These are phyloP conservation scores for Elongisporangium anandrum DNA, from an alignment of 352 stramenopile genomes.

Conservation along the genomic window DNA sequence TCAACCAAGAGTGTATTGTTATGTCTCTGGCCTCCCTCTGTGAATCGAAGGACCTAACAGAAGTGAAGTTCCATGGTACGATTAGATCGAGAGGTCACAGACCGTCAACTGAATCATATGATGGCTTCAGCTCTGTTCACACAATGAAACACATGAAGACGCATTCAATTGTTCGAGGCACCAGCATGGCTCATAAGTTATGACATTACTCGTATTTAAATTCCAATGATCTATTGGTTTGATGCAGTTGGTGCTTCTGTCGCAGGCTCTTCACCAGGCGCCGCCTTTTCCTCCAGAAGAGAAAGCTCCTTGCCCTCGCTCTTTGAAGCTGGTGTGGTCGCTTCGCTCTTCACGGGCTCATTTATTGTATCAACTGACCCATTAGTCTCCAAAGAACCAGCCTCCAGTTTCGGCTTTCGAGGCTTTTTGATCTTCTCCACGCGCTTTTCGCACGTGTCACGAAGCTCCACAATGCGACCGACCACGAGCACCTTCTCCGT, in stretches of 20 bases:
- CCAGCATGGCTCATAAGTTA: not conserved
- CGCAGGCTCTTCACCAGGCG: not conserved
- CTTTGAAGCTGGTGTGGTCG: too few relatives aligned
- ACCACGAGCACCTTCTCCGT: constrained; percentile 46
- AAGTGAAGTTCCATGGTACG: too few relatives aligned
- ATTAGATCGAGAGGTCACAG: too few relatives aligned
- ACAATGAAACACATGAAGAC: too few relatives aligned
- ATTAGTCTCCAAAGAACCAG: not conserved
- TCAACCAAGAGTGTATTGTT: too few relatives aligned
- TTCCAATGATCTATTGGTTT: not conserved
- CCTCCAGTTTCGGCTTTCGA: constrained; percentile 14
- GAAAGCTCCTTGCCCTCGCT: not conserved
- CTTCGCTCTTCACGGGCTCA: not conserved
- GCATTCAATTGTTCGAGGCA: too few relatives aligned
- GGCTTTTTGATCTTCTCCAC: constrained; percentile 55
- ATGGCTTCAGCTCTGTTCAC: too few relatives aligned
- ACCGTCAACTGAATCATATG: too few relatives aligned
- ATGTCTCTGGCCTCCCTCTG: too few relatives aligned
- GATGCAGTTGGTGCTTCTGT: not conserved
- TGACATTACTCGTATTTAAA: not conserved
- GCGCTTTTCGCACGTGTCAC: constrained; percentile 58
- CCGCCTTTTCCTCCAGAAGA: not conserved
- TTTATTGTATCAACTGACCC: not conserved
- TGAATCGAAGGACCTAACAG: too few relatives aligned
- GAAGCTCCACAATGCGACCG: constrained; percentile 36